phyloP scores from a whole-genome alignment of 371 early-diverging fungal species.

The Choanephora cucurbitarum region DNA sequence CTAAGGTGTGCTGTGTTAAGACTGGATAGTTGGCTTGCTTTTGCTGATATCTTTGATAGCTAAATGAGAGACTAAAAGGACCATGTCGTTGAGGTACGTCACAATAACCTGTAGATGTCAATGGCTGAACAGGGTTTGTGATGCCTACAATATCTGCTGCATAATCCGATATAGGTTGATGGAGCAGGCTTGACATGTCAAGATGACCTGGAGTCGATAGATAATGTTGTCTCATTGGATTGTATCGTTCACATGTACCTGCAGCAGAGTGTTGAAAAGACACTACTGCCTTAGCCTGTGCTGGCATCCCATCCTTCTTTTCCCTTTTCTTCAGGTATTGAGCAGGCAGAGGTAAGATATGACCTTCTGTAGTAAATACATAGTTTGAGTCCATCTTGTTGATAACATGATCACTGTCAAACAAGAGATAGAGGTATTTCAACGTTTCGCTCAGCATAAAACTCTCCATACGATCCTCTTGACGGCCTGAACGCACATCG shows the following conservation, averaged over 20 bases:
- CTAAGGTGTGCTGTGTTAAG: slow-evolving; percentile 12
- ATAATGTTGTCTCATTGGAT: neutral
- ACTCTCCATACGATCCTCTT: slow-evolving; percentile 93
- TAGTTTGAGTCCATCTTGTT: slow-evolving; percentile 72
- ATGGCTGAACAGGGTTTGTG: neutral
- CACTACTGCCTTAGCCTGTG: neutral
- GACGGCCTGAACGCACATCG: slow-evolving; percentile 62
- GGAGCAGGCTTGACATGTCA: slow-evolving; percentile 34
- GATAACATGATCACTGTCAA: slow-evolving; percentile 49
- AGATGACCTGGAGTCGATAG: slow-evolving; percentile 19
- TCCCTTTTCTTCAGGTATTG: too few species aligned
- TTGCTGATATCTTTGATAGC: slow-evolving; percentile 7
- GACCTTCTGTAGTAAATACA: slow-evolving; percentile 92
- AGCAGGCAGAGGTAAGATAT: slow-evolving; percentile 56
- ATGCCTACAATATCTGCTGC: slow-evolving; percentile 35
- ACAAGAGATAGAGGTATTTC: slow-evolving; percentile 88
- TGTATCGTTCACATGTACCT: slow-evolving; percentile 19
- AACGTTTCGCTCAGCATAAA: slow-evolving; percentile 94
- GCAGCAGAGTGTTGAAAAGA: slow-evolving; percentile 9
- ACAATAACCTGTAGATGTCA: slow-evolving; percentile 33
- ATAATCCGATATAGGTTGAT: slow-evolving; percentile 33
- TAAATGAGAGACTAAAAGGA: slow-evolving; percentile 40
- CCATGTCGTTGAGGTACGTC: slow-evolving; percentile 14
- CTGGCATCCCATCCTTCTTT: too few species aligned
- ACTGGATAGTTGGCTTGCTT: neutral